These are phyloP conservation scores for Tetrahymena elliotti DNA, from an alignment of 73 alveolate genomes.

Conservation along the genomic window DNA sequence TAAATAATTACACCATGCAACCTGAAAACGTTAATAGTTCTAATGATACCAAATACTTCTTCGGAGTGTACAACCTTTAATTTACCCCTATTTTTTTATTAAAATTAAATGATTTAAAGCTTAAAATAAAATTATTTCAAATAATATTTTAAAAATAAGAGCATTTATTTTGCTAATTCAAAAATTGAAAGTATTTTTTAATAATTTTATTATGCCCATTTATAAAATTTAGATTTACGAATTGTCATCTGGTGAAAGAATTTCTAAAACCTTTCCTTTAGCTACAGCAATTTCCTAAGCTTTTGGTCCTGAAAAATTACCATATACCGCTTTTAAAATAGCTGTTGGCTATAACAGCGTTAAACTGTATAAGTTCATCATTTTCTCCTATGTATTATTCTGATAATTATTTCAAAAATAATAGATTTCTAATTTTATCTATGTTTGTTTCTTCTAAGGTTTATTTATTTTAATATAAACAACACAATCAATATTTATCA, in stretches of 20 bases:
- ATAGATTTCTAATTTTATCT: not conserved
- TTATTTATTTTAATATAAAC: not conserved
- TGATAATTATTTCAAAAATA: not conserved
- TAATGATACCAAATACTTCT: slow-evolving; percentile 89
- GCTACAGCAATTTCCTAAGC: slow-evolving; percentile 87
- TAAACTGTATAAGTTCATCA: slow-evolving; percentile 87
- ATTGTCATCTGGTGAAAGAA: slow-evolving; percentile 47
- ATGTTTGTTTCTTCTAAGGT: not conserved
- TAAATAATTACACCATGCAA: slow-evolving; percentile 64
- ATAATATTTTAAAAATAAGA: not conserved
- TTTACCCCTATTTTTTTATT: slow-evolving; percentile 42
- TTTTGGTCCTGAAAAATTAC: slow-evolving; percentile 96
- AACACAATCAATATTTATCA: not conserved
- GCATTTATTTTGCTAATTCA: not conserved
- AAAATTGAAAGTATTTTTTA: not conserved
- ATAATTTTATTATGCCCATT: not conserved
- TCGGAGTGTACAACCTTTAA: slow-evolving; percentile 52
- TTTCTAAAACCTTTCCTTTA: slow-evolving; percentile 63
- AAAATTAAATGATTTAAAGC: too few species aligned
- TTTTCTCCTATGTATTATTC: not conserved
- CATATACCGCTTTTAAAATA: slow-evolving; percentile 93
- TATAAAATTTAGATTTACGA: not conserved
- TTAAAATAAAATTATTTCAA: not conserved
- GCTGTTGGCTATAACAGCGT: slow-evolving; percentile 87
- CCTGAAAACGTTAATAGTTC: slow-evolving; percentile 83